phyloP scores from a whole-genome alignment of 768 basidiomycete species.

The Leccinum broughii region DNA sequence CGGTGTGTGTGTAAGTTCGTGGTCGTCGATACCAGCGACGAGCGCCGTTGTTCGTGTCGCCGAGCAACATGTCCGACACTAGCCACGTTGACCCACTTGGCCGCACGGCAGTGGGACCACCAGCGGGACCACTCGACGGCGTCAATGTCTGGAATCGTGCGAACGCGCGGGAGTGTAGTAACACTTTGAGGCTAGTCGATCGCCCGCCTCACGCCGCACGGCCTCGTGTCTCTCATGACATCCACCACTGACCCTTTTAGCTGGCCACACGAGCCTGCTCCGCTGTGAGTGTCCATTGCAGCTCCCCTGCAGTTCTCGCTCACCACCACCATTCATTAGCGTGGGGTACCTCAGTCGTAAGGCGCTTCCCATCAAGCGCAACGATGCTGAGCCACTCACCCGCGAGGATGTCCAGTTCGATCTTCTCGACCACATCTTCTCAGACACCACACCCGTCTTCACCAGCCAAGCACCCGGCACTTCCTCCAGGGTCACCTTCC shows the following conservation, averaged over 20 bases:
- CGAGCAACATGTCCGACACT: conserved; percentile 4
- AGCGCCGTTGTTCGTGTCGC: conserved; percentile 5
- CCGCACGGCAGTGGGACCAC: background rate
- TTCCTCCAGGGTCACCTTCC: conserved; percentile 64
- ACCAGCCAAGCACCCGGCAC: conserved; percentile 58
- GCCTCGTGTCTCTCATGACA: conserved; percentile 46
- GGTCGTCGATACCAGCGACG: conserved; percentile 14
- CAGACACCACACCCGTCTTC: conserved; percentile 66
- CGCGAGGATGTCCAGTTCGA: conserved; percentile 87
- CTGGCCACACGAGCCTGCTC: conserved; percentile 51
- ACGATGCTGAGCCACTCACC: conserved; percentile 80
- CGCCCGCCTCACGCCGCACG: conserved; percentile 35
- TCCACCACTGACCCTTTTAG: conserved; percentile 40
- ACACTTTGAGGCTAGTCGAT: conserved; percentile 16
- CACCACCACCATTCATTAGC: conserved; percentile 31
- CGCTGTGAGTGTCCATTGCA: conserved; percentile 46
- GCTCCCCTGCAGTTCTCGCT: conserved; percentile 13
- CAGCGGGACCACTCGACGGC: conserved; percentile 13
- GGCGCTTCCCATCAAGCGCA: conserved; percentile 77
- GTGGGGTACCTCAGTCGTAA: conserved; percentile 60
- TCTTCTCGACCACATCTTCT: conserved; percentile 78
- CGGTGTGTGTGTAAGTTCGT: background rate
- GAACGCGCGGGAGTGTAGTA: conserved; percentile 24
- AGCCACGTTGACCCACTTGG: conserved; percentile 4
- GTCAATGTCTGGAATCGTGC: conserved; percentile 29